phyloP scores from a whole-genome alignment of 1,284 basidiomycete genomes.

The Xerocomus cyaneibrunnescens region DNA sequence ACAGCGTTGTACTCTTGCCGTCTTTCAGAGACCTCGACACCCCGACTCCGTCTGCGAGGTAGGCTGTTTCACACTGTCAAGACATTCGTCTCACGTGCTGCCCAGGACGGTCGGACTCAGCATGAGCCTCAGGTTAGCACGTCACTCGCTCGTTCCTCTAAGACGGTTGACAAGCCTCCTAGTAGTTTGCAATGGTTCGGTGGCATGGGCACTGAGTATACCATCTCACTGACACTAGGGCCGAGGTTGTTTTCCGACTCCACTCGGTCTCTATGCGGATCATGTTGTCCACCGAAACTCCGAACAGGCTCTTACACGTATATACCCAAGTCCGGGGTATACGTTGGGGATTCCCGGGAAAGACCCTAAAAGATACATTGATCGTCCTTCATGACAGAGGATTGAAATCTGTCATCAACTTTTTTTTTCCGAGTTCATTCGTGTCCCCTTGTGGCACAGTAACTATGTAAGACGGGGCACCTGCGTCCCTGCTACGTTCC shows the following conservation, averaged over 20 bases:
- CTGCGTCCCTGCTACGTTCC: no score
- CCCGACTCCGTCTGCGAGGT: not conserved
- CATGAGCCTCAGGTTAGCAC: constrained; percentile 43
- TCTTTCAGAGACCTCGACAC: not conserved
- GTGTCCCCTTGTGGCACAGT: no score
- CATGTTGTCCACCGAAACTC: constrained; percentile 53
- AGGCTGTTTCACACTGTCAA: not conserved
- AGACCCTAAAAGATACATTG: not conserved
- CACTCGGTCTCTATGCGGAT: constrained; percentile 51
- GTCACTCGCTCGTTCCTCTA: no score
- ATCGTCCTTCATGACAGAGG: constrained; percentile 24
- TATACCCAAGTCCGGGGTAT: constrained; percentile 37
- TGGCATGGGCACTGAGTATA: not conserved
- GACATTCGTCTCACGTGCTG: constrained; percentile 1
- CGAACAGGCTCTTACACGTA: constrained; percentile 39
- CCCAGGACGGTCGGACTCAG: constrained; percentile 38
- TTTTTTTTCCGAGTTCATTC: no score
- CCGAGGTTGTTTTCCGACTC: constrained; percentile 50
- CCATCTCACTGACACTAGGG: not conserved
- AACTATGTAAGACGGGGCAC: no score
- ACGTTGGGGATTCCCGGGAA: not conserved
- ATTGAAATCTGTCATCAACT: constrained; percentile 59
- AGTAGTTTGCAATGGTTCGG: not conserved
- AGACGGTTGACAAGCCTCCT: not conserved
- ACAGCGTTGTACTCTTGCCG: not conserved